phyloP scores from a whole-genome alignment of 1,139 yeast genomes.

The Casaregolazyma suthepensis region DNA sequence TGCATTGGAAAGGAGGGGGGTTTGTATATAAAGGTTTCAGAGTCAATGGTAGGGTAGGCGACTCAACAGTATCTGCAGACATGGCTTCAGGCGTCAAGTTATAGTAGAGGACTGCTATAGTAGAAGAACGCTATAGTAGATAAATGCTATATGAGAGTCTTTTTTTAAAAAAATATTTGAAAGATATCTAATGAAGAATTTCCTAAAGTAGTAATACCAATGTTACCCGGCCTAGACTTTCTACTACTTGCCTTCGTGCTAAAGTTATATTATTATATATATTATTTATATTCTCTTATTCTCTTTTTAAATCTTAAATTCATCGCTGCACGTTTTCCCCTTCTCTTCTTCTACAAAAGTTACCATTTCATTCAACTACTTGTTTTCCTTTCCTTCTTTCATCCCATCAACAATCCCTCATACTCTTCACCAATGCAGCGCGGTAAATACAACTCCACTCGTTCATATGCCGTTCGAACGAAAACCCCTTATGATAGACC shows the following conservation, averaged over 20 bases:
- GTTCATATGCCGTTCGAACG: constrained; percentile 5
- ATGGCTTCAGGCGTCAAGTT: not conserved
- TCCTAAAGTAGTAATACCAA: not conserved
- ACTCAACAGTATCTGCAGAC: too few relatives aligned
- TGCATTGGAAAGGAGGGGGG: not conserved
- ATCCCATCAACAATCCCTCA: not conserved
- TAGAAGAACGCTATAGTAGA: not conserved
- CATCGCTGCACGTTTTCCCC: not conserved
- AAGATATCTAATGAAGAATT: not conserved
- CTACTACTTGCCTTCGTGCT: not conserved
- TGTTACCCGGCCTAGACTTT: not conserved
- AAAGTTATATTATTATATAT: too few relatives aligned
- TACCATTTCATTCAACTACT: not conserved
- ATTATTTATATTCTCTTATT: too few relatives aligned
- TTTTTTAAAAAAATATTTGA: not conserved
- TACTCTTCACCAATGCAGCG: not conserved
- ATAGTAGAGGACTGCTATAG: not conserved
- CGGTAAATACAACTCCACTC: not conserved
- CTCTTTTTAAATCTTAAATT: too few relatives aligned
- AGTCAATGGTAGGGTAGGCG: not conserved
- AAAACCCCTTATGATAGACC: constrained; percentile 19
- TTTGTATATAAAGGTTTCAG: not conserved
- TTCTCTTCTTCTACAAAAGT: too few relatives aligned
- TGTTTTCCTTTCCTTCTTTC: not conserved
- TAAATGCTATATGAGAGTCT: not conserved